A percentile compares a stretch with the other conserved stretches of the same genome.
Evolutionary conservation across 2,329 filamentous ascomycete genomes (phyloP).

Genomic region (Apiospora hydei): DNA sequence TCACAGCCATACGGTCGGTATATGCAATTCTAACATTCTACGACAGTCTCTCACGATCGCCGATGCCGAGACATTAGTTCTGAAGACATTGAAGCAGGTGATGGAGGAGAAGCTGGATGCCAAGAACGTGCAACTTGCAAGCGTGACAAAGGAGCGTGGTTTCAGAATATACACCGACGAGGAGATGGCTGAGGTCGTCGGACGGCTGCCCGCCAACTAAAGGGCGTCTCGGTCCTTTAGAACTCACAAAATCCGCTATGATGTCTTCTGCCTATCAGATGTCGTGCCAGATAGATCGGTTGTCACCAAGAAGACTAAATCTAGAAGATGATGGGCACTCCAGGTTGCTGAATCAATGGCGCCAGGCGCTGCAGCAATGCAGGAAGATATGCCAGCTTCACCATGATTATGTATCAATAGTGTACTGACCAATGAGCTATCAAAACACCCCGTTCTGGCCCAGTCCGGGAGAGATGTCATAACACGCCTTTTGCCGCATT

Average conservation of each 20-base stretch:
- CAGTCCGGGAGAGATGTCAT: not conserved
- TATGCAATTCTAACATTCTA: constrained; percentile 10
- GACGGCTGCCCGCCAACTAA: constrained; percentile 77
- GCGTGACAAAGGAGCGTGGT: constrained; percentile 95
- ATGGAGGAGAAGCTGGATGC: constrained; percentile 99
- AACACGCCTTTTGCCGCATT: not conserved
- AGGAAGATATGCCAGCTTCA: constrained; percentile 16
- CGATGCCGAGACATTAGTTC: constrained; percentile 91
- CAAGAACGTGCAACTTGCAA: constrained; percentile 98
- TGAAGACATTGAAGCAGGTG: constrained; percentile 99
- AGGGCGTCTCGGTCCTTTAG: not conserved
- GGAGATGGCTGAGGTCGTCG: constrained; percentile 94
- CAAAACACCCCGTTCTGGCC: not conserved
- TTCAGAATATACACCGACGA: constrained; percentile 99
- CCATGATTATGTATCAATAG: constrained; percentile 24
- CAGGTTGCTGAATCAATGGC: not conserved
- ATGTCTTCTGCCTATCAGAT: constrained; percentile 12
- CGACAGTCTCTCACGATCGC: constrained; percentile 81
- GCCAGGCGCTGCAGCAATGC: not conserved
- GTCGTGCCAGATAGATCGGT: constrained; percentile 2
- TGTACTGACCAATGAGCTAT: not conserved
- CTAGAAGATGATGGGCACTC: constrained; percentile 14
- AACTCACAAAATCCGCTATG: not conserved
- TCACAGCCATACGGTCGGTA: not conserved
- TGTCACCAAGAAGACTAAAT: constrained; percentile 9